A percentile compares a stretch with the other conserved stretches of the same genome.
Conservation (phyloP, 1,284 basidiomycete species). For the Ganoderma lucidum region DNA sequence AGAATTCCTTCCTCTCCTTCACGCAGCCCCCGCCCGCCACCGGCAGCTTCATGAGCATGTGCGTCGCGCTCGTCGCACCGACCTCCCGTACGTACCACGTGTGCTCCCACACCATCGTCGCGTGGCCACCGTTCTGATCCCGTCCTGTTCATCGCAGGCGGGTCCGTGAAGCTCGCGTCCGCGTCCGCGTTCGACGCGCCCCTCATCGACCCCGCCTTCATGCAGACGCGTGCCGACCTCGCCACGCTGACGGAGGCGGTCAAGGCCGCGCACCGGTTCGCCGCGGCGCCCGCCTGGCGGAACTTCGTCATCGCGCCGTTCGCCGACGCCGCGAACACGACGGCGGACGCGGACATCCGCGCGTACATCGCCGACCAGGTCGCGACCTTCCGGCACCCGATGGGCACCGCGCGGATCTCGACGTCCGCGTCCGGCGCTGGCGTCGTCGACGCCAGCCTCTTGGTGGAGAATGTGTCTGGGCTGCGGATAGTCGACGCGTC, state of each 20-base stretch:
- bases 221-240: constrained; percentile 32
- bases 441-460: constrained; percentile 39
- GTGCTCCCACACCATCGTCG: neutral
- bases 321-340: constrained; percentile 5
- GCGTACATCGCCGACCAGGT: constrained; percentile 13
- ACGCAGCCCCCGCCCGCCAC: neutral
- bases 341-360: constrained; percentile 22
- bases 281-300: constrained; percentile 27
- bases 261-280: constrained; percentile 26
- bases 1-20: constrained; percentile 11
- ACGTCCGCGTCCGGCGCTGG: neutral
- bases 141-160: constrained; percentile 23
- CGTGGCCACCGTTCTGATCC: neutral
- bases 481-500: constrained; percentile 1
- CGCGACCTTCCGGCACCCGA: constrained; percentile 20
- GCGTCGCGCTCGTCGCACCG: constrained; percentile 19
- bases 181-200: constrained; percentile 32
- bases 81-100: constrained; percentile 20
- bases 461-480: neutral
- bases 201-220: constrained; percentile 32
- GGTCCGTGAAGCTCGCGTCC: constrained; percentile 34
- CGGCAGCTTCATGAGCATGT: constrained; percentile 10
- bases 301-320: constrained; percentile 13
- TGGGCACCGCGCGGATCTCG: constrained; percentile 29
- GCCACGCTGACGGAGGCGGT: constrained; percentile 29